A percentile compares a stretch with the other conserved stretches of the same genome.
Conservation (phyloP, 768 basidiomycete species). For the Hygrocybe punicea region DNA sequence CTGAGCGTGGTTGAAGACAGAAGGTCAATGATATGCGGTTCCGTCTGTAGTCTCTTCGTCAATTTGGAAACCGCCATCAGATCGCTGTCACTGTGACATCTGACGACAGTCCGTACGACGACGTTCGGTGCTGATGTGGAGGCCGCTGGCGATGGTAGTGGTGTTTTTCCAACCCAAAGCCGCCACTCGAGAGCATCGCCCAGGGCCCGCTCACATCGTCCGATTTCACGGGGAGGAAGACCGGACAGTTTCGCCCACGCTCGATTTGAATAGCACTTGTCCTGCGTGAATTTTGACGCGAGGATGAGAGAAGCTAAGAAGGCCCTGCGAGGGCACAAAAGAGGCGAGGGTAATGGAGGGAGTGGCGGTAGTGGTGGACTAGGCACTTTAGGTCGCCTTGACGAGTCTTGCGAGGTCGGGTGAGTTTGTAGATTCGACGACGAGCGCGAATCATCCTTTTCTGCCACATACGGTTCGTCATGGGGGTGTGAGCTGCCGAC, state of each 20-base stretch:
- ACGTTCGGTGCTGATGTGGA: slow-evolving; percentile 18
- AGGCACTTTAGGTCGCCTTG: slow-evolving; percentile 16
- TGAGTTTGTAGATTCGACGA: not conserved
- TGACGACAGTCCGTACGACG: slow-evolving; percentile 38
- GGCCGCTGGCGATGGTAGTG: slow-evolving; percentile 22
- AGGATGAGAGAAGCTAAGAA: slow-evolving; percentile 87
- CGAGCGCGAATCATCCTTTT: not conserved
- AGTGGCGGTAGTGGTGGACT: slow-evolving; percentile 20
- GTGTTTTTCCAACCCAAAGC: slow-evolving; percentile 84
- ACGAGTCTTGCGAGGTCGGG: not conserved
- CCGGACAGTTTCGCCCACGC: slow-evolving; percentile 96
- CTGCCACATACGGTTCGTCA: no score
- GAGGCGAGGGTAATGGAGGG: slow-evolving; percentile 63
- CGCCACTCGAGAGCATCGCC: slow-evolving; percentile 85
- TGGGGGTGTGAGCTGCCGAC: no score
- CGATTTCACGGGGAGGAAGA: slow-evolving; percentile 78
- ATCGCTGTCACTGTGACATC: slow-evolving; percentile 52
- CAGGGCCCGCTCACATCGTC: slow-evolving; percentile 83
- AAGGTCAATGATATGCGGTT: not conserved
- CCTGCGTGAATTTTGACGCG: slow-evolving; percentile 90
- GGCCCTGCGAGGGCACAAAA: slow-evolving; percentile 83
- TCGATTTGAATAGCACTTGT: slow-evolving; percentile 88
- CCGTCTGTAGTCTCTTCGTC: not conserved
- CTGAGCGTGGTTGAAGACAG: not conserved
- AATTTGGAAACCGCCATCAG: slow-evolving; percentile 19